Evolutionary conservation across 768 basidiomycete species (phyloP).

Genomic region (Boletus bicolor): DNA sequence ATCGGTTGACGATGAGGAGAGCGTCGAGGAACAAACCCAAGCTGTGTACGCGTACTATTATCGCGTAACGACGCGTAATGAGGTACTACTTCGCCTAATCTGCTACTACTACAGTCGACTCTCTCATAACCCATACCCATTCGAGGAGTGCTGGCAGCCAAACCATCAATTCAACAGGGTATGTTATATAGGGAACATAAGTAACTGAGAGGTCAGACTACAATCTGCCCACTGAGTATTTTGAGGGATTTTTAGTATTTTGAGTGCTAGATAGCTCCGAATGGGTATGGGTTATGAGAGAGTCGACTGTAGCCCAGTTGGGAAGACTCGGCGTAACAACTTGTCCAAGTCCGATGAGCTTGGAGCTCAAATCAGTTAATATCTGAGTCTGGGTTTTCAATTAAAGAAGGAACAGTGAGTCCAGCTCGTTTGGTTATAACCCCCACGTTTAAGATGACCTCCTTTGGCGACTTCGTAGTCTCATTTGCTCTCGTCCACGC

Average conservation of each 20-base stretch:
- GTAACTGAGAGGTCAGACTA: no score
- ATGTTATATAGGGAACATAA: no score
- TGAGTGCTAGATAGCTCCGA: no score
- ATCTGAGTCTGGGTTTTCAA: neutral
- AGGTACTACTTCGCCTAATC: neutral
- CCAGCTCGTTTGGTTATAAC: neutral
- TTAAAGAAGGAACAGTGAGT: conserved; percentile 10
- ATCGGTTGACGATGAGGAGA: conserved; percentile 7
- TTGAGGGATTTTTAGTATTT: no score
- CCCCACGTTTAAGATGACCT: conserved; percentile 12
- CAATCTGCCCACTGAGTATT: no score
- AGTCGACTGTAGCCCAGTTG: conserved; percentile 12
- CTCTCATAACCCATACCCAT: no score
- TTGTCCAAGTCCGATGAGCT: neutral
- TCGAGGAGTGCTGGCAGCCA: no score
- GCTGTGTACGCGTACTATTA: neutral
- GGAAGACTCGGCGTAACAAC: conserved; percentile 7
- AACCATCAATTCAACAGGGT: no score
- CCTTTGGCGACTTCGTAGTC: conserved; percentile 22
- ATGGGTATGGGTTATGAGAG: no score
- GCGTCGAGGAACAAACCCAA: neutral
- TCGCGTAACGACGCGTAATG: neutral
- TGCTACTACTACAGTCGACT: no score
- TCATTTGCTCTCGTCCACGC: conserved; percentile 15
- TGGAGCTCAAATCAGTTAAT: neutral